phyloP scores from a whole-genome alignment of 768 basidiomycete species.

The Calocera cornea region DNA sequence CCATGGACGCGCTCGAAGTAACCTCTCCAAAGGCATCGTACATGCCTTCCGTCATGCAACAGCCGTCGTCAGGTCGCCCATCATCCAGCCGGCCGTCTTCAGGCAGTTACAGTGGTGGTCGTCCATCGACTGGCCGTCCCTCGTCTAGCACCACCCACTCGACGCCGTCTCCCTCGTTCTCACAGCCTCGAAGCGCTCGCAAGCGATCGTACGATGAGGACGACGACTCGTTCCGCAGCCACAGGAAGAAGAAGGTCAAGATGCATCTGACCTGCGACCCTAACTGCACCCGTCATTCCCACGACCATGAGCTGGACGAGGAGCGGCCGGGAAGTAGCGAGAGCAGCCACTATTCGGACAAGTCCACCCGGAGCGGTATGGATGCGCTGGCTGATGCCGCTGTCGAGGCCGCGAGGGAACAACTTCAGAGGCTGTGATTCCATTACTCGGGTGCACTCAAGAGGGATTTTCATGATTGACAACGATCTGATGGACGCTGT shows the following conservation, averaged over 20 bases:
- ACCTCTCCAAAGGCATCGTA: neutral
- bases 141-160: neutral
- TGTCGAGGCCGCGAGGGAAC: neutral
- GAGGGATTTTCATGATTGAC: too few relatives aligned
- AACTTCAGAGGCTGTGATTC: neutral
- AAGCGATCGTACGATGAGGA: neutral
- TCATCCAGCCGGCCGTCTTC: neutral
- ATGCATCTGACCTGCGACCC: neutral
- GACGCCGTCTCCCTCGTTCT: neutral
- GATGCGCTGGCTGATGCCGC: constrained; percentile 3
- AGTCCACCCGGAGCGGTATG: neutral
- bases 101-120: neutral
- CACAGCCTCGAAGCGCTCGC: neutral
- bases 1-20: neutral
- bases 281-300: neutral
- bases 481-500: too few relatives aligned
- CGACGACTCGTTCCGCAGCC: neutral
- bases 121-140: neutral
- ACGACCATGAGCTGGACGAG: neutral
- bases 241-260: constrained; percentile 1
- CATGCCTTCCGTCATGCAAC: neutral
- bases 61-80: neutral
- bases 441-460: too few relatives aligned
- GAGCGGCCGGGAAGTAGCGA: neutral
- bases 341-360: neutral